phyloP scores from a whole-genome alignment of 2,329 filamentous ascomycete species.

The Xylariaceae sp. region DNA sequence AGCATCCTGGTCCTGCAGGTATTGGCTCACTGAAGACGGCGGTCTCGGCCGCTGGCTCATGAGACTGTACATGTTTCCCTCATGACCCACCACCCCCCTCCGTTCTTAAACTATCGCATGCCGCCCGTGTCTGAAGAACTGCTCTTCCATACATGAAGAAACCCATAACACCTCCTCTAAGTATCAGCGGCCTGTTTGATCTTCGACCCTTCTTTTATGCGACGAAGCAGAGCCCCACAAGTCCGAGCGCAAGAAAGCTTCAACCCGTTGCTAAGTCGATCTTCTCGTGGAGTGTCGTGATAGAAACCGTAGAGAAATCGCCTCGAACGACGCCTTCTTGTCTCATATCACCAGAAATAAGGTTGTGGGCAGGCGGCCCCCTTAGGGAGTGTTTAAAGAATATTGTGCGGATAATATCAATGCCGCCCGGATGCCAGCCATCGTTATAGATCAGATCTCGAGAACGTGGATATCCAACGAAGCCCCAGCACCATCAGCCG shows the following conservation, averaged over 20 bases:
- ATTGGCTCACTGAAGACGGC: conserved; percentile 31
- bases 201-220: conserved; percentile 39
- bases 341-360: conserved; percentile 26
- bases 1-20: conserved; percentile 32
- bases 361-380: conserved; percentile 15
- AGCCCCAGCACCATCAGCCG: conserved; percentile 42
- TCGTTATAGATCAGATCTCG: conserved; percentile 54
- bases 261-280: conserved; percentile 20
- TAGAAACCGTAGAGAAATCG: conserved; percentile 19
- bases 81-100: conserved; percentile 41
- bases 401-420: conserved; percentile 33
- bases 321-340: conserved; percentile 24
- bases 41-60: conserved; percentile 40
- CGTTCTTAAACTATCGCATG: conserved; percentile 47
- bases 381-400: conserved; percentile 13
- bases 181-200: conserved; percentile 42
- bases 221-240: conserved; percentile 30
- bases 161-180: conserved; percentile 39
- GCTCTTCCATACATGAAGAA: conserved; percentile 40
- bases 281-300: conserved; percentile 23
- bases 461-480: conserved; percentile 54
- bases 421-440: conserved; percentile 59
- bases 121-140: conserved; percentile 43
- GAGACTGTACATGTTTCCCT: conserved; percentile 35
- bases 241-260: conserved; percentile 14